Conservation (phyloP, 2,329 filamentous ascomycete genomes). For the Grosmannia serpens region DNA sequence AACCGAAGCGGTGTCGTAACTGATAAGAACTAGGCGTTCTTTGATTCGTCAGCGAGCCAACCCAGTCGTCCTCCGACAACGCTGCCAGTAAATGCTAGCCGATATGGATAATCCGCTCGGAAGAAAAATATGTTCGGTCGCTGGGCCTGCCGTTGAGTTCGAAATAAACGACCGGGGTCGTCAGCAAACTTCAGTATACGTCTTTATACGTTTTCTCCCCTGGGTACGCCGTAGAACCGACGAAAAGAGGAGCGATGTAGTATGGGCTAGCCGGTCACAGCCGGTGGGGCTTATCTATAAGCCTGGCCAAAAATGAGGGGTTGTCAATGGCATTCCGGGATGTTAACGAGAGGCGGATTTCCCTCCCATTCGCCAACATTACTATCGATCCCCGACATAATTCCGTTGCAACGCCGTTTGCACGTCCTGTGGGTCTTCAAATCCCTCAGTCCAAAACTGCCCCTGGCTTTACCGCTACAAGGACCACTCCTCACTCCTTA, state of each 20-base stretch:
- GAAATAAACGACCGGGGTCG: neutral
- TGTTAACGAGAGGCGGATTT: neutral
- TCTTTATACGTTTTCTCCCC: neutral
- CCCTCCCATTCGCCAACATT: neutral
- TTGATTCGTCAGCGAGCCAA: neutral
- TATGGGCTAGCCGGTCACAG: neutral
- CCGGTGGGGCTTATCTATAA: neutral
- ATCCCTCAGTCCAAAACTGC: neutral
- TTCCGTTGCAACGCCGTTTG: neutral
- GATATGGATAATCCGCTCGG: neutral
- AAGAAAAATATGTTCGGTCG: neutral
- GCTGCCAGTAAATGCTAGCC: neutral
- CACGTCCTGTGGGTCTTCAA: neutral
- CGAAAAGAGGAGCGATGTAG: neutral
- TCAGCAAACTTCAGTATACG: neutral
- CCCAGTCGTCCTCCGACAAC: neutral
- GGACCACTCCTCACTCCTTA: neutral
- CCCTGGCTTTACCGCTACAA: neutral
- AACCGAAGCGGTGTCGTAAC: neutral
- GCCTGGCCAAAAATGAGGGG: neutral
- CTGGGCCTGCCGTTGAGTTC: neutral
- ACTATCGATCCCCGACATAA: slow-evolving; percentile 1
- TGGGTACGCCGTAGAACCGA: neutral
- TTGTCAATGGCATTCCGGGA: neutral
- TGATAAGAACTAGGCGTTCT: neutral